These are phyloP conservation scores for Rutstroemia sp. DNA, from an alignment of 2,329 filamentous ascomycete genomes.

Conservation along the genomic window DNA sequence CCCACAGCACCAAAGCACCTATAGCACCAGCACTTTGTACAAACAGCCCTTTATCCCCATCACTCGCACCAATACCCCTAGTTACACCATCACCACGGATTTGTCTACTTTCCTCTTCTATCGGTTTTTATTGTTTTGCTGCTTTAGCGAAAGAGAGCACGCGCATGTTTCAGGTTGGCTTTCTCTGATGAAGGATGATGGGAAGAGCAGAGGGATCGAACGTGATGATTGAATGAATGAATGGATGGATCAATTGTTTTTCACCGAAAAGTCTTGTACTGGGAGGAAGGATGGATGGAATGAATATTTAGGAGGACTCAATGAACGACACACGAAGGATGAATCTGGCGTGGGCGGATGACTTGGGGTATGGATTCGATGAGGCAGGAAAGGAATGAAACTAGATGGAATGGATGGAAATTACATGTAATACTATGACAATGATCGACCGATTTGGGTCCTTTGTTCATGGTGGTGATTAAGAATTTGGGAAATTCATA, in stretches of 20 bases:
- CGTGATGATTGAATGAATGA: too few relatives aligned
- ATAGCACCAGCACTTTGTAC: conserved; percentile 4
- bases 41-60: conserved; percentile 1
- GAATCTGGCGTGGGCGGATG: neutral
- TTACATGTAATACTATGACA: conserved; percentile 8
- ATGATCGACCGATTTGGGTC: conserved; percentile 18
- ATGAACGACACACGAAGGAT: too few relatives aligned
- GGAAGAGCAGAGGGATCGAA: too few relatives aligned
- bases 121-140: neutral
- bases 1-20: conserved; percentile 2
- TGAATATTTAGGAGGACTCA: too few relatives aligned
- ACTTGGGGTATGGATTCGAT: neutral
- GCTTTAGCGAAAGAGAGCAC: conserved; percentile 1
- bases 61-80: conserved; percentile 4
- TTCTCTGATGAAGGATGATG: neutral
- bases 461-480: conserved; percentile 13
- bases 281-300: neutral
- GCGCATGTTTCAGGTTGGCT: conserved; percentile 16
- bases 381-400: neutral
- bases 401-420: conserved; percentile 5
- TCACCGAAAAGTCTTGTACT: conserved; percentile 16
- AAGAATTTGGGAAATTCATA: conserved; percentile 2
- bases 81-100: neutral
- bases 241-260: conserved; percentile 5
- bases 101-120: neutral